These are phyloP conservation scores for Rutstroemia sp. DNA, from an alignment of 2,329 filamentous ascomycete genomes.

Conservation along the genomic window DNA sequence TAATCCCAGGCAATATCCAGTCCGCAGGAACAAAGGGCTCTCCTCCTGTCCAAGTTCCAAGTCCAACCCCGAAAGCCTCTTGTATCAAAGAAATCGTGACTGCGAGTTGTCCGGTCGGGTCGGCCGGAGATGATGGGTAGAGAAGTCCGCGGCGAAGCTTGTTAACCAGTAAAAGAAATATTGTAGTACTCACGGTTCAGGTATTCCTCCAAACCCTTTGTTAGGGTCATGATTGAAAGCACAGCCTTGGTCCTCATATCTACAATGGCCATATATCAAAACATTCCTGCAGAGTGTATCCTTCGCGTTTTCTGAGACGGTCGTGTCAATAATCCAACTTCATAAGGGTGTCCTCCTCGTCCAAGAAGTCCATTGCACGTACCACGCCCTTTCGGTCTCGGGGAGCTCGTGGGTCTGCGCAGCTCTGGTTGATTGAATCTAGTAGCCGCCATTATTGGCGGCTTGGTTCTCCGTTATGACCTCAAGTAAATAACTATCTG, in stretches of 20 bases:
- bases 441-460: slow-evolving; percentile 24
- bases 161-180: not conserved
- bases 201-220: slow-evolving; percentile 42
- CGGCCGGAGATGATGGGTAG: too few relatives aligned
- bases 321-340: slow-evolving; percentile 15
- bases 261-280: slow-evolving; percentile 86
- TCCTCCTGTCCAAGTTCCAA: not conserved
- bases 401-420: slow-evolving; percentile 41
- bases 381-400: slow-evolving; percentile 50
- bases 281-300: slow-evolving; percentile 90
- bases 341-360: not conserved
- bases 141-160: not conserved
- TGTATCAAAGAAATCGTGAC: too few relatives aligned
- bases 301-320: slow-evolving; percentile 60
- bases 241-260: slow-evolving; percentile 83
- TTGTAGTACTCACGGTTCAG: slow-evolving; percentile 41
- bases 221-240: slow-evolving; percentile 80
- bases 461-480: slow-evolving; percentile 8
- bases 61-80: too few relatives aligned
- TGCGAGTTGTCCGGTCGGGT: not conserved
- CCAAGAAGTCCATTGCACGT: slow-evolving; percentile 11
- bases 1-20: not conserved
- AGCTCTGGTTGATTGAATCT: slow-evolving; percentile 28
- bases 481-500: slow-evolving; percentile 24
- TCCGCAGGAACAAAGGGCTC: not conserved